A percentile compares a stretch with the other conserved stretches of the same genome.
These are phyloP conservation scores for Francoa sonchifolia DNA, from an alignment of 441 rosid genomes.

Conservation along the genomic window DNA sequence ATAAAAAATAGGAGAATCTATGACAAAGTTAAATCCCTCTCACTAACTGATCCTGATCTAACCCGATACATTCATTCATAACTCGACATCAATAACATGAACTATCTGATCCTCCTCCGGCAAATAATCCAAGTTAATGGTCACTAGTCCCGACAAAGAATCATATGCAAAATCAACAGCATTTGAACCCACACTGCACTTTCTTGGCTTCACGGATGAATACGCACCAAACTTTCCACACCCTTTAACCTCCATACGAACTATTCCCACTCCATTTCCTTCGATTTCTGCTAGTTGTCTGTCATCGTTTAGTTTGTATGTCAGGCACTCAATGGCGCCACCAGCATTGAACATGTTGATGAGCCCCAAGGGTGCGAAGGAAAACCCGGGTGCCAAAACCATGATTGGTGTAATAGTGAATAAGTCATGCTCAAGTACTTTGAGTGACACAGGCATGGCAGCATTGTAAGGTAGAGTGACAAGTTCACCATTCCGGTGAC, in stretches of 20 bases:
- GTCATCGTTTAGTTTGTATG: conserved; percentile 30
- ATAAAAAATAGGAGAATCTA: no score
- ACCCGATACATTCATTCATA: conserved; percentile 16
- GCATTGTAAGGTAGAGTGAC: conserved; percentile 41
- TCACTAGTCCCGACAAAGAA: conserved; percentile 33
- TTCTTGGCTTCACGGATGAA: conserved; percentile 58
- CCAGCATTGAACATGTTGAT: conserved; percentile 74
- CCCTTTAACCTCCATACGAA: conserved; percentile 51
- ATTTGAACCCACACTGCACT: conserved; percentile 39
- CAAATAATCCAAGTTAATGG: conserved; percentile 26
- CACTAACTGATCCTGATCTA: not conserved
- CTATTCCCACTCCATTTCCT: conserved; percentile 40
- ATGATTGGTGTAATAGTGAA: conserved; percentile 53
- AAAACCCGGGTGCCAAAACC: conserved; percentile 34
- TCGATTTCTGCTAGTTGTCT: conserved; percentile 19
- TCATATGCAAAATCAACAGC: conserved; percentile 41
- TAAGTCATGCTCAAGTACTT: conserved; percentile 47
- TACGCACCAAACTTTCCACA: conserved; percentile 71
- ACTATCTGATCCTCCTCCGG: conserved; percentile 29
- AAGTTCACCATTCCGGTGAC: conserved; percentile 38
- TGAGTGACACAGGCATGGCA: conserved; percentile 62
- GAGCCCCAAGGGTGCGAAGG: conserved; percentile 72
- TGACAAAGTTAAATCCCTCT: no score
- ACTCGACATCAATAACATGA: conserved; percentile 35
- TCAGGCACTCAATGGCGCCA: conserved; percentile 57